Percentiles rank a stretch among this genome's conserved stretches.
Conservation (phyloP, 108 stramenopile genomes). For the Pseudonitzschia delicatissima region DNA sequence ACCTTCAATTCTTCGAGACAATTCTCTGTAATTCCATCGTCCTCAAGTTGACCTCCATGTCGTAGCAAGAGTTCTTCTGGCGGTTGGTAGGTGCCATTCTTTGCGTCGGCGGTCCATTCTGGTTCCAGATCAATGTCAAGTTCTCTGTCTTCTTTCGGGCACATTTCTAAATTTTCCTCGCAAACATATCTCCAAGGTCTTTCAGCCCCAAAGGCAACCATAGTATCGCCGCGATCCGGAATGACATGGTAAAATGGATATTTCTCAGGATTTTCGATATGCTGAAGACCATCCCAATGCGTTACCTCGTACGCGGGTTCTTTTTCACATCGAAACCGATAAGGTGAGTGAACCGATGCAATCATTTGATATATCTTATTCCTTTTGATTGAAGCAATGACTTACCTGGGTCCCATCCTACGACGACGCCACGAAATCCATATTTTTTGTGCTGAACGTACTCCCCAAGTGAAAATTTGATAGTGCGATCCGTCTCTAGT, state of each 20-base stretch:
- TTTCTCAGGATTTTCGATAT: constrained; percentile 57
- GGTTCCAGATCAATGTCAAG: constrained; percentile 61
- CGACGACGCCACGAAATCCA: constrained; percentile 76
- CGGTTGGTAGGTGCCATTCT: constrained; percentile 37
- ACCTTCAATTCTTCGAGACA: constrained; percentile 34
- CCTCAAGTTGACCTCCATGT: constrained; percentile 51
- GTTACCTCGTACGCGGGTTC: constrained; percentile 62
- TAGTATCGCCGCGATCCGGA: constrained; percentile 66
- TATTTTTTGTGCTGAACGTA: constrained; percentile 68
- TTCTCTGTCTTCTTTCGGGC: constrained; percentile 28
- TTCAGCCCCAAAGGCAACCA: constrained; percentile 62
- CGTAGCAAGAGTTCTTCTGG: constrained; percentile 36
- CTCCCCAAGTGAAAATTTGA: constrained; percentile 63
- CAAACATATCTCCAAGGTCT: constrained; percentile 72
- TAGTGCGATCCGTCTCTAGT: constrained; percentile 28
- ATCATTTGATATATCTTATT: background rate
- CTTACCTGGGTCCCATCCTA: constrained; percentile 58
- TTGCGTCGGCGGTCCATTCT: constrained; percentile 46
- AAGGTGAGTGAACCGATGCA: background rate
- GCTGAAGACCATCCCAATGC: constrained; percentile 72
- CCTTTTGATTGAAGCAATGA: background rate
- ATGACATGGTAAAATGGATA: constrained; percentile 79
- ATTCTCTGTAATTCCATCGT: constrained; percentile 31
- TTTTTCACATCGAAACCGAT: constrained; percentile 9
- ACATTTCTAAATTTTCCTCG: constrained; percentile 69